These are phyloP conservation scores for Drechslerella coelobrocha DNA, from an alignment of 2,329 filamentous ascomycete genomes.

Conservation along the genomic window DNA sequence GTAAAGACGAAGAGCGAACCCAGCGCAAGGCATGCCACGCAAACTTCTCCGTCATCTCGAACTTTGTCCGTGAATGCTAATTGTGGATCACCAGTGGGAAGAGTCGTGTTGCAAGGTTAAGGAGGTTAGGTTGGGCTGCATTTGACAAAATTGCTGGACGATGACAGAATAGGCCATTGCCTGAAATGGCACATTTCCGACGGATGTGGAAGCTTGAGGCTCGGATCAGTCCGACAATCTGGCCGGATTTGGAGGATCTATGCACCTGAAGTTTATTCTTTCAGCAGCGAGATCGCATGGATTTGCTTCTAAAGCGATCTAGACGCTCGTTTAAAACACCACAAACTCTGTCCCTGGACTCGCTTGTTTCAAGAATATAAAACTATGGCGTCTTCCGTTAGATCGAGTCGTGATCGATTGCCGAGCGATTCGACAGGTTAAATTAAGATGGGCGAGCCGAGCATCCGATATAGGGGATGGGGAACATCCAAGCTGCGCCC, in stretches of 20 bases:
- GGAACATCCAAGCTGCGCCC: too few species aligned
- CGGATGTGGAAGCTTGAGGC: conserved; percentile 16
- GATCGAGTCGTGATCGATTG: conserved; percentile 16
- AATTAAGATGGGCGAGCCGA: too few species aligned
- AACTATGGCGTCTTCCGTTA: too few species aligned
- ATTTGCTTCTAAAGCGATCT: neutral
- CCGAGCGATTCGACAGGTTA: neutral
- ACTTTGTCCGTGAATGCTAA: conserved; percentile 31
- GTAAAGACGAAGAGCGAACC: neutral
- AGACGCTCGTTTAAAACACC: conserved; percentile 7
- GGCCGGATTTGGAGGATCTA: conserved; percentile 27
- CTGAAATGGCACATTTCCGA: conserved; percentile 9
- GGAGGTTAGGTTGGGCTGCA: conserved; percentile 10
- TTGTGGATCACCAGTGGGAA: conserved; percentile 2
- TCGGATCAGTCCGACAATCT: conserved; percentile 1
- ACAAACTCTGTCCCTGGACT: conserved; percentile 15
- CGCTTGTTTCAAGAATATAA: neutral
- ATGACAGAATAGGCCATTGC: neutral
- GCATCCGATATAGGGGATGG: too few species aligned
- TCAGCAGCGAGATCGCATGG: neutral
- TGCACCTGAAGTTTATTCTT: conserved; percentile 11
- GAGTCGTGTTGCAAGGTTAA: conserved; percentile 19
- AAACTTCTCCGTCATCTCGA: conserved; percentile 6
- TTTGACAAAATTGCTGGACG: conserved; percentile 11
- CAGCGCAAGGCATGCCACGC: neutral